Conservation (phyloP, 192 early-diverging fungal genomes). For the Podila clonocystis region DNA sequence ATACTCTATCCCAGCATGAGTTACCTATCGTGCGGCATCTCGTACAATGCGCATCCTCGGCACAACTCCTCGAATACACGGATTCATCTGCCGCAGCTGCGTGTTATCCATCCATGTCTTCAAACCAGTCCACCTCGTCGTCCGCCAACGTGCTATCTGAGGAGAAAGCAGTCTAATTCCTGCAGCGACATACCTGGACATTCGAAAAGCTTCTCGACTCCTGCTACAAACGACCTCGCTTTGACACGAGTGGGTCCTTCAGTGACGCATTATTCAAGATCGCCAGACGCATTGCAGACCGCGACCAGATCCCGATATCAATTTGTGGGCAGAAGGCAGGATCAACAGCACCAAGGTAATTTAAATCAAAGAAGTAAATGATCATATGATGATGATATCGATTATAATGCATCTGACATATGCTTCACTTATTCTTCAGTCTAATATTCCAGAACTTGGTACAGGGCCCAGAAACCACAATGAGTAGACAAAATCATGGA, state of each 20-base stretch:
- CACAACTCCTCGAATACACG: no score
- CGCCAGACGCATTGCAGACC: neutral
- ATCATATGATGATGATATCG: no score
- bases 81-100: no score
- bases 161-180: no score
- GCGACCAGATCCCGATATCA: neutral
- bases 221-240: conserved; percentile 5
- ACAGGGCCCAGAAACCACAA: neutral
- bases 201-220: conserved; percentile 10
- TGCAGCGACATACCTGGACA: no score
- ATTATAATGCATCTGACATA: neutral
- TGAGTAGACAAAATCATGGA: neutral
- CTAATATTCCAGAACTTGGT: neutral
- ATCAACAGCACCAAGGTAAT: neutral
- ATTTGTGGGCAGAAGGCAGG: neutral
- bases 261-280: neutral
- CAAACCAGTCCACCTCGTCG: no score
- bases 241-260: neutral
- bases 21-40: no score
- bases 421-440: neutral
- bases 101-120: no score
- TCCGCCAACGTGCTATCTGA: no score
- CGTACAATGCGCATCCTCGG: no score
- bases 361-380: neutral
- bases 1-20: no score